phyloP scores from a whole-genome alignment of 176 grass and related monocot genomes.

The Cymbopogon citratus region DNA sequence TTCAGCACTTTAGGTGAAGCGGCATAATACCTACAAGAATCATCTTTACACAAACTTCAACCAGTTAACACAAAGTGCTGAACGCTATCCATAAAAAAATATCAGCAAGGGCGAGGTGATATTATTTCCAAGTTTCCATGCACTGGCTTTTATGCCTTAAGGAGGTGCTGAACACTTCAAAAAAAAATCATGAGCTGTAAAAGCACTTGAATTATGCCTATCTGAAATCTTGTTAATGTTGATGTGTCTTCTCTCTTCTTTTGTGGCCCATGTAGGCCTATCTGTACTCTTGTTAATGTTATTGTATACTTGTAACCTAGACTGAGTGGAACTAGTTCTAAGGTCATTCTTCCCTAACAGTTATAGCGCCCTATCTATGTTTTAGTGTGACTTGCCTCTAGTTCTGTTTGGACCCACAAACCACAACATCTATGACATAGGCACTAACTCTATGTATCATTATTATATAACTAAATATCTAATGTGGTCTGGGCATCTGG shows the following conservation, averaged over 20 bases:
- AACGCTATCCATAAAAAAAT: background rate
- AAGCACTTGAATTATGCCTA: background rate
- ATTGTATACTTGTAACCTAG: background rate
- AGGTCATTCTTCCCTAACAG: background rate
- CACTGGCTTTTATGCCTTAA: background rate
- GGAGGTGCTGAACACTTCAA: background rate
- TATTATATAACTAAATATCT: background rate
- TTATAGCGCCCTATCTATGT: background rate
- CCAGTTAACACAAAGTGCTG: background rate
- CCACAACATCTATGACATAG: background rate
- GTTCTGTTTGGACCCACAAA: background rate
- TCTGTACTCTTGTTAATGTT: background rate
- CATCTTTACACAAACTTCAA: background rate
- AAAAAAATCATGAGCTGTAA: background rate
- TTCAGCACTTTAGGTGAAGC: background rate
- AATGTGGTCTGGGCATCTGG: background rate
- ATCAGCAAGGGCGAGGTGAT: background rate
- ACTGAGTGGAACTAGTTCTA: background rate
- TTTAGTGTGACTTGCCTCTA: background rate
- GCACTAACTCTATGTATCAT: background rate
- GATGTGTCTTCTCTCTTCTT: too few relatives aligned
- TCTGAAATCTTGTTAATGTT: background rate
- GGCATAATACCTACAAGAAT: background rate
- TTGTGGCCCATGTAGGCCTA: too few relatives aligned
- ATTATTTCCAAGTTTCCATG: background rate